phyloP scores from a whole-genome alignment of 805 yeast genomes.

The Candida piceae region DNA sequence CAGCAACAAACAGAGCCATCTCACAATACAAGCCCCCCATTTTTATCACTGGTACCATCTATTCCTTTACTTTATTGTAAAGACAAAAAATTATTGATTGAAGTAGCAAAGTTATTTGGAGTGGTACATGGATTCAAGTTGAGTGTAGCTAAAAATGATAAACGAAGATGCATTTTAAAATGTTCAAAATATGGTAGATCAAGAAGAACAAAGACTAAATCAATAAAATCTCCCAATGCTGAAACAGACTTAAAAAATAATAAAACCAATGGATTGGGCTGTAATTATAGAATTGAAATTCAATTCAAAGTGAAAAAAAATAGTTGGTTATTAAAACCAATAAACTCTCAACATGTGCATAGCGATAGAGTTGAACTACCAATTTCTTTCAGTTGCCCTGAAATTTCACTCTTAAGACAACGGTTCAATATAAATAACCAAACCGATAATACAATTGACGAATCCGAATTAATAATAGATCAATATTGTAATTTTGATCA shows the following conservation, averaged over 20 bases:
- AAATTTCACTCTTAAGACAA: too few species aligned
- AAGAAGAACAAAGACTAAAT: background rate
- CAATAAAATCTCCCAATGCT: too few species aligned
- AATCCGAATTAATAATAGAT: too few species aligned
- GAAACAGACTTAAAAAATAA: too few species aligned
- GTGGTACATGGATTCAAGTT: slow-evolving; percentile 21
- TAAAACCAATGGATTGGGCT: slow-evolving; percentile 8
- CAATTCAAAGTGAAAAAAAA: slow-evolving; percentile 21
- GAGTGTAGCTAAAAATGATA: slow-evolving; percentile 23
- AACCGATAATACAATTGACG: too few species aligned
- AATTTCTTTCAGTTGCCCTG: slow-evolving; percentile 2
- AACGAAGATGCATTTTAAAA: slow-evolving; percentile 19
- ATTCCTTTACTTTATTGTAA: slow-evolving; percentile 19
- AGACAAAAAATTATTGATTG: slow-evolving; percentile 19
- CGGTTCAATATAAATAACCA: too few species aligned
- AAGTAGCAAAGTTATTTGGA: slow-evolving; percentile 21
- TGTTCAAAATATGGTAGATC: slow-evolving; percentile 15
- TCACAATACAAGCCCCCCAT: too few species aligned
- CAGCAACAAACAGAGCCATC: background rate
- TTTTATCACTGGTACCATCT: slow-evolving; percentile 5
- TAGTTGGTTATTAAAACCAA: slow-evolving; percentile 24
- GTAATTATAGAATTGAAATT: slow-evolving; percentile 22
- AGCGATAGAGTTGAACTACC: slow-evolving; percentile 4
- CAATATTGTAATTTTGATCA: slow-evolving; percentile 5
- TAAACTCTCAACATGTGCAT: slow-evolving; percentile 17